Evolutionary conservation across 2,329 filamentous ascomycete species (phyloP).

Genomic region (Alternaria infectoria): DNA sequence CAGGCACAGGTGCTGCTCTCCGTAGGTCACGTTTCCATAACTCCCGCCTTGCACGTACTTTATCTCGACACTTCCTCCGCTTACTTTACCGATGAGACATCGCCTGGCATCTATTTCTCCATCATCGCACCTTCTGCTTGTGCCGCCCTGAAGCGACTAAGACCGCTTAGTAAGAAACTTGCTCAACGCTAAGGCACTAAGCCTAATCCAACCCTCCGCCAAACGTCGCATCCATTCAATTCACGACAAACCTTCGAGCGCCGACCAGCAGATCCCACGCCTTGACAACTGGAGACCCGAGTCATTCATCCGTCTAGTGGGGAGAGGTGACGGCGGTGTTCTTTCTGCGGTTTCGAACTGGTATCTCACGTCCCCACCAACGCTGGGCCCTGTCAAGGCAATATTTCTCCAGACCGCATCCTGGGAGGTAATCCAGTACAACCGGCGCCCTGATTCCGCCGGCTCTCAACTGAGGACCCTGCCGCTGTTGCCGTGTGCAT

Average conservation of each 20-base stretch:
- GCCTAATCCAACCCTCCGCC: constrained; percentile 20
- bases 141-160: constrained; percentile 14
- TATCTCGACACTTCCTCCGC: not conserved
- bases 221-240: constrained; percentile 23
- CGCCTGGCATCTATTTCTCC: not conserved
- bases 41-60: not conserved
- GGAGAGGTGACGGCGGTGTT: constrained; percentile 13
- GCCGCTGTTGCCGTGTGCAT: constrained; percentile 12
- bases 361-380: constrained; percentile 17
- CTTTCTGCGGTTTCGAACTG: constrained; percentile 15
- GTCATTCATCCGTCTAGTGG: constrained; percentile 17
- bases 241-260: constrained; percentile 21
- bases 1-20: constrained; percentile 5
- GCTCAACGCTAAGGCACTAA: constrained; percentile 28
- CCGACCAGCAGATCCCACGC: constrained; percentile 28
- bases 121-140: constrained; percentile 1
- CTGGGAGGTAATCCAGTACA: constrained; percentile 8
- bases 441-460: constrained; percentile 2
- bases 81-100: not conserved
- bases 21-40: not conserved
- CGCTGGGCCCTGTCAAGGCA: not conserved
- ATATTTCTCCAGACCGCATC: not conserved
- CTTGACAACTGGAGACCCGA: constrained; percentile 22
- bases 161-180: constrained; percentile 27
- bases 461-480: not conserved